phyloP scores from a whole-genome alignment of 768 basidiomycete species.

The Mycena rebaudengoi region DNA sequence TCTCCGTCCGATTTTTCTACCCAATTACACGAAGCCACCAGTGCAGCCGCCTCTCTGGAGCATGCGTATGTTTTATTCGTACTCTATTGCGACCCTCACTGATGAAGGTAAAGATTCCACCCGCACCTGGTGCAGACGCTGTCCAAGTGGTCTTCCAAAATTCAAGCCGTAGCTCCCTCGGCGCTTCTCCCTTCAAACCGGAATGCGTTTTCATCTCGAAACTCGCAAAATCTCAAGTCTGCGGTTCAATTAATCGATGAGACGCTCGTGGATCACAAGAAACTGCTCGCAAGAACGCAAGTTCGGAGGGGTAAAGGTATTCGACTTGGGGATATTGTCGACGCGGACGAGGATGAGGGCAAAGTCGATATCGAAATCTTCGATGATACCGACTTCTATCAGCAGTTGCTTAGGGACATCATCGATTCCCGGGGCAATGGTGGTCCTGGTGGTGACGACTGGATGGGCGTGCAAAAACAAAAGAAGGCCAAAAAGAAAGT shows the following conservation, averaged over 20 bases:
- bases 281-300: slow-evolving; percentile 71
- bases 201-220: slow-evolving; percentile 70
- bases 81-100: background rate
- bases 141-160: slow-evolving; percentile 95
- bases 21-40: slow-evolving; percentile 54
- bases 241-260: slow-evolving; percentile 84
- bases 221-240: slow-evolving; percentile 64
- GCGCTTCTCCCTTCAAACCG: slow-evolving; percentile 74
- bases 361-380: slow-evolving; percentile 62
- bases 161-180: slow-evolving; percentile 89
- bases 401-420: slow-evolving; percentile 88
- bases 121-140: slow-evolving; percentile 80
- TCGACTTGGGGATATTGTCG: slow-evolving; percentile 50
- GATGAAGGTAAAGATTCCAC: slow-evolving; percentile 58
- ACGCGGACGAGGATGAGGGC: slow-evolving; percentile 43
- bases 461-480: slow-evolving; percentile 71
- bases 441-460: slow-evolving; percentile 58
- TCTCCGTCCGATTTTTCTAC: slow-evolving; percentile 39
- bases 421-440: slow-evolving; percentile 73
- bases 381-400: slow-evolving; percentile 94
- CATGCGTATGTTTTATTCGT: slow-evolving; percentile 51
- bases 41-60: slow-evolving; percentile 56
- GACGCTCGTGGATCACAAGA: slow-evolving; percentile 63
- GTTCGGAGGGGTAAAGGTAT: slow-evolving; percentile 57
- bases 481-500: slow-evolving; percentile 85